Conservation (phyloP, 2,329 filamentous ascomycete species). For the Ascomycota sp. region DNA sequence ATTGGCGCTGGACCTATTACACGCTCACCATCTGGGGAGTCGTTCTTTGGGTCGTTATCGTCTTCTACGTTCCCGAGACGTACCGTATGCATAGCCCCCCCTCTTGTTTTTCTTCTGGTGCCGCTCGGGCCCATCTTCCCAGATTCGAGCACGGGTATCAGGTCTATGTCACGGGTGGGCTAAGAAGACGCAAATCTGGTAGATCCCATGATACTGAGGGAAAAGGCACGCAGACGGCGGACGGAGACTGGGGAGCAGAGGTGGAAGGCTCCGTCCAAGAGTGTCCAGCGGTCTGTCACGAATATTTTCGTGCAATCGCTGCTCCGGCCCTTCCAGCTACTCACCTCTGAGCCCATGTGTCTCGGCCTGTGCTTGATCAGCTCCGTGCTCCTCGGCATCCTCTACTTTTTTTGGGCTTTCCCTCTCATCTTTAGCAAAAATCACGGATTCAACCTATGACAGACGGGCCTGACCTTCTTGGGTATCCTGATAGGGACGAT, state of each 20-base stretch:
- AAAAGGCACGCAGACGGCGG: constrained; percentile 50
- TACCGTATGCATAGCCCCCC: constrained; percentile 34
- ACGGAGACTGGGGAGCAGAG: constrained; percentile 57
- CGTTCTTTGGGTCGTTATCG: constrained; percentile 40
- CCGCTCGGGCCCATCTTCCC: no score
- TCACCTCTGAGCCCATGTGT: constrained; percentile 71
- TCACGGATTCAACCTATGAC: constrained; percentile 60
- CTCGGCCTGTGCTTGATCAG: constrained; percentile 64
- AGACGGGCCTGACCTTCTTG: constrained; percentile 61
- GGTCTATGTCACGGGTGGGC: no score
- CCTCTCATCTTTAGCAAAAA: constrained; percentile 55
- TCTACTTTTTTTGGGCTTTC: constrained; percentile 87
- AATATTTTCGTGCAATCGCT: constrained; percentile 38
- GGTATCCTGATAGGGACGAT: constrained; percentile 51
- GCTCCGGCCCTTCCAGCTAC: constrained; percentile 55
- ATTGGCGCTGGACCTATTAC: constrained; percentile 74
- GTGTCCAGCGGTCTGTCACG: constrained; percentile 43
- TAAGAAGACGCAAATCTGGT: no score
- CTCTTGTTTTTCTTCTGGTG: not conserved
- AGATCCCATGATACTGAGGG: constrained; percentile 49
- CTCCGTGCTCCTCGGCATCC: constrained; percentile 65
- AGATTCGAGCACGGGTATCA: not conserved
- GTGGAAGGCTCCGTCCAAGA: constrained; percentile 63
- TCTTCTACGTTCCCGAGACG: constrained; percentile 67
- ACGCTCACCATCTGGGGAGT: constrained; percentile 65